Percentiles rank a stretch among this genome's conserved stretches.
These are phyloP conservation scores for Pseudogymnoascus sp. DNA, from an alignment of 2,329 filamentous ascomycete genomes.

Conservation along the genomic window DNA sequence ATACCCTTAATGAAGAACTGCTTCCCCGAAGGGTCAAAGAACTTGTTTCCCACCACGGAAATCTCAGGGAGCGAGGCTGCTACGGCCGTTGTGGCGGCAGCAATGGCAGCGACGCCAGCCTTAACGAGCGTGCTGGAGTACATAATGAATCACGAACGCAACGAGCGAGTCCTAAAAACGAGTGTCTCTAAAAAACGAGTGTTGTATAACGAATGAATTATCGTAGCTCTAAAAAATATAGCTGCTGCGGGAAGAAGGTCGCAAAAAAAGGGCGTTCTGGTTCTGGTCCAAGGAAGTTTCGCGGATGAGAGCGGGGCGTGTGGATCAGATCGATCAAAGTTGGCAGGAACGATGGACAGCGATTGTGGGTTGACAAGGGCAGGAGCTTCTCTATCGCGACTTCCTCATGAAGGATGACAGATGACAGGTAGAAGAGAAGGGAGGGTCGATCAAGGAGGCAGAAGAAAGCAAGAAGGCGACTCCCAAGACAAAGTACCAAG, in stretches of 20 bases:
- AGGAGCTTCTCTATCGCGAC: neutral
- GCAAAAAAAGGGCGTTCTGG: neutral
- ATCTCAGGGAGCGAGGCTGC: slow-evolving; percentile 37
- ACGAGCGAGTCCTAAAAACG: neutral
- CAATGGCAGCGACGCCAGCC: slow-evolving; percentile 19
- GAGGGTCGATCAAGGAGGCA: neutral
- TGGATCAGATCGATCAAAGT: neutral
- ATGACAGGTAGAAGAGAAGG: neutral
- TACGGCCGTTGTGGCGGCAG: slow-evolving; percentile 19
- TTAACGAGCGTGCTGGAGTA: slow-evolving; percentile 18
- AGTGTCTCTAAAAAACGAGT: neutral
- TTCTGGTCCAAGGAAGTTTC: neutral
- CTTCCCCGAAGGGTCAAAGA: slow-evolving; percentile 71
- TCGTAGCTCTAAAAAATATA: neutral
- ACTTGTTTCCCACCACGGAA: slow-evolving; percentile 63
- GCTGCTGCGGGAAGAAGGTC: neutral
- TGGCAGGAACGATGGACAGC: neutral
- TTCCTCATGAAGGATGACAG: neutral
- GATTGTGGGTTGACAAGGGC: neutral
- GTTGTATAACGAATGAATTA: neutral
- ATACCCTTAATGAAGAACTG: slow-evolving; percentile 80
- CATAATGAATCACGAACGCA: slow-evolving; percentile 15
- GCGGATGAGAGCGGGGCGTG: neutral
- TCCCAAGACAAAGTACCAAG: neutral
- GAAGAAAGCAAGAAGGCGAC: neutral